Conservation (phyloP, 192 early-diverging fungal species). For the Coemansia sp. region DNA sequence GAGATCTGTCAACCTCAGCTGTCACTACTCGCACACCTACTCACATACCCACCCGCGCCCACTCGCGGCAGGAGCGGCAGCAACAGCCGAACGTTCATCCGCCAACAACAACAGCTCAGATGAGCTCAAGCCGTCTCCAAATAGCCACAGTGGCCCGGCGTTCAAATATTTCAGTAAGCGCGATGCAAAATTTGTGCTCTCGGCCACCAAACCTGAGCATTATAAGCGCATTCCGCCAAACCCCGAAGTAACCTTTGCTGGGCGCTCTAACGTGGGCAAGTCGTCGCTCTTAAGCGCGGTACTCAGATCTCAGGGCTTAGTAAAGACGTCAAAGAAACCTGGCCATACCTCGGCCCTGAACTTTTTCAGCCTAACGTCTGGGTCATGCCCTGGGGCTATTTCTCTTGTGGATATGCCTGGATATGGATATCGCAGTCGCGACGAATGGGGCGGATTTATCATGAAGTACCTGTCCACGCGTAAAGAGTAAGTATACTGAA, state of each 20-base stretch:
- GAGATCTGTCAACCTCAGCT: background rate
- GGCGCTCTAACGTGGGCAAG: conserved; percentile 58
- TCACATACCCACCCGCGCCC: conserved; percentile 5
- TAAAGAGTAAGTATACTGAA: conserved; percentile 25
- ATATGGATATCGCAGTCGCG: conserved; percentile 56
- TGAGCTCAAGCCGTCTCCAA: background rate
- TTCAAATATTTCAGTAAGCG: conserved; percentile 36
- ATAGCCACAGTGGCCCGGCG: background rate
- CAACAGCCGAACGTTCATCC: background rate
- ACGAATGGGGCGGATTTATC: conserved; percentile 57
- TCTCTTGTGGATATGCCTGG: conserved; percentile 60
- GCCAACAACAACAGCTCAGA: background rate
- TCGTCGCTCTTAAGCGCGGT: conserved; percentile 54
- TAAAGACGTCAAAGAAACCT: conserved; percentile 54
- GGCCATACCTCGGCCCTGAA: conserved; percentile 51
- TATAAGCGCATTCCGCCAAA: conserved; percentile 15
- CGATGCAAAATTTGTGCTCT: conserved; percentile 44
- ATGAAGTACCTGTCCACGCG: conserved; percentile 45
- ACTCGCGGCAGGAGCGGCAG: background rate
- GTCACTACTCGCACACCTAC: conserved; percentile 2
- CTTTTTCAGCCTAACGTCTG: conserved; percentile 43
- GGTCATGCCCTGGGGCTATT: conserved; percentile 17
- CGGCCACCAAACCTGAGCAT: conserved; percentile 32
- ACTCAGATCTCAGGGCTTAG: conserved; percentile 33
- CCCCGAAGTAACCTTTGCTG: conserved; percentile 56